Evolutionary conservation across 805 yeast genomes (phyloP).

Genomic region (Starmerella potacharoeniae): DNA sequence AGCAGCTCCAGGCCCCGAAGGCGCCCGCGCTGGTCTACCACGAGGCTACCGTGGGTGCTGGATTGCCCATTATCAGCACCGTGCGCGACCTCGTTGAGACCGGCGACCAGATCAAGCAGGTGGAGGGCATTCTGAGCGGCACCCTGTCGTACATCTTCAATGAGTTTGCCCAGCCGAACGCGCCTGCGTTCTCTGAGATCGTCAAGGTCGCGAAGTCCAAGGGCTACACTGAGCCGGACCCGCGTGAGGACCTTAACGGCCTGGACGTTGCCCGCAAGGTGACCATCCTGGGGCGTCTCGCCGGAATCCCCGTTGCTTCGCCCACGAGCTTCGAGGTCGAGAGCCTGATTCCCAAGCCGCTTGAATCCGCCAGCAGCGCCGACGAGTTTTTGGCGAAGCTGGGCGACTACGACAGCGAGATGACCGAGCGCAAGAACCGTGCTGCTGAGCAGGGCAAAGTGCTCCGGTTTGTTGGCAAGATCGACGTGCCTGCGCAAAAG

Average conservation of each 20-base stretch:
- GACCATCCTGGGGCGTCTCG: constrained; percentile 84
- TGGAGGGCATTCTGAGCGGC: constrained; percentile 96
- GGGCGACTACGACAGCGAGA: constrained; percentile 71
- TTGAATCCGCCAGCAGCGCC: constrained; percentile 50
- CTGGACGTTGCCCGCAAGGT: constrained; percentile 98
- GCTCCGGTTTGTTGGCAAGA: constrained; percentile 83
- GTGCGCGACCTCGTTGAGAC: constrained; percentile 79
- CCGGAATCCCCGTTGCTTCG: constrained; percentile 74
- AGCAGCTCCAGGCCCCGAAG: constrained; percentile 47
- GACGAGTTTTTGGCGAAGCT: constrained; percentile 69
- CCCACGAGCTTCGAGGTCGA: constrained; percentile 91
- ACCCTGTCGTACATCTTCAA: constrained; percentile 91
- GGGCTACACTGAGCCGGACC: constrained; percentile 98
- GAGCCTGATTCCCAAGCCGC: constrained; percentile 77
- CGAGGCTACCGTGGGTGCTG: constrained; percentile 98
- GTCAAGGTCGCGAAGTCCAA: constrained; percentile 77
- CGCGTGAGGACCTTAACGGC: constrained; percentile 97
- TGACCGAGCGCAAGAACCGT: constrained; percentile 62
- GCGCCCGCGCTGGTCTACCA: constrained; percentile 79
- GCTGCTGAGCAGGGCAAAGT: constrained; percentile 81
- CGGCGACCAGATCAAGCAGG: constrained; percentile 82
- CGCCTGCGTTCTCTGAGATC: constrained; percentile 74
- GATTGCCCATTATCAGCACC: constrained; percentile 84
- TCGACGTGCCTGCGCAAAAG: constrained; percentile 53
- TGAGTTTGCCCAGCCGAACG: constrained; percentile 60